These are phyloP conservation scores for Fusarium sp. DNA, from an alignment of 2,329 filamentous ascomycete species.

Conservation along the genomic window DNA sequence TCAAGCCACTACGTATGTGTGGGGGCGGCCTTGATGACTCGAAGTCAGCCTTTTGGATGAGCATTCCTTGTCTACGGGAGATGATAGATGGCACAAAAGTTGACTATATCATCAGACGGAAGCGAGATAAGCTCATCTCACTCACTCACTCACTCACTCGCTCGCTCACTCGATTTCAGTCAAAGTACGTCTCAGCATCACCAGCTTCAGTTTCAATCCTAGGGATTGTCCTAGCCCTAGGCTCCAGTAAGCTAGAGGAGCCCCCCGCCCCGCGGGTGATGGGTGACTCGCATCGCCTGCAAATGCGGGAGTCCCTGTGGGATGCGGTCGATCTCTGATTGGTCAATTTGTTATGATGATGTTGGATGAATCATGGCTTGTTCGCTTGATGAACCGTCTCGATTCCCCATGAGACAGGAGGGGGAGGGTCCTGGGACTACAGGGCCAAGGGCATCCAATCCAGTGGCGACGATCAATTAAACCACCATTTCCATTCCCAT, in stretches of 20 bases:
- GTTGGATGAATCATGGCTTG: constrained; percentile 44
- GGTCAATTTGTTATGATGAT: constrained; percentile 32
- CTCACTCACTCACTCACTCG: background rate
- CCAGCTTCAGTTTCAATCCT: constrained; percentile 10
- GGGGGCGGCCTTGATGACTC: constrained; percentile 38
- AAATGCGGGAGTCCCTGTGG: constrained; percentile 47
- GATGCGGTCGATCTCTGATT: constrained; percentile 53
- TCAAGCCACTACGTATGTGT: constrained; percentile 18
- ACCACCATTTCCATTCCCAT: constrained; percentile 26
- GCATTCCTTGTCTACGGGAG: constrained; percentile 20
- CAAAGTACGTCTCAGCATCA: constrained; percentile 2
- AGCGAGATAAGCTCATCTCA: constrained; percentile 1
- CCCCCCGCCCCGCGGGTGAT: constrained; percentile 28
- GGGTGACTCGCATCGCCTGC: constrained; percentile 67
- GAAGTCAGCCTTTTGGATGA: constrained; percentile 12
- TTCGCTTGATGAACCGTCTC: constrained; percentile 35
- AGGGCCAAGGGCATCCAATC: constrained; percentile 30
- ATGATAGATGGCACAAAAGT: background rate
- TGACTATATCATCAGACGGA: background rate
- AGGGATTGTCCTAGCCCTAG: constrained; percentile 13
- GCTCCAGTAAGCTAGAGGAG: background rate
- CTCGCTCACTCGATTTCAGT: background rate
- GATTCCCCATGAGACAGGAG: constrained; percentile 21
- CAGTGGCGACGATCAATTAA: constrained; percentile 19
- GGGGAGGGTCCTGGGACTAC: constrained; percentile 14